Evolutionary conservation across 257 asterid genomes (phyloP).

Genomic region (Cynanchum wilfordii): DNA sequence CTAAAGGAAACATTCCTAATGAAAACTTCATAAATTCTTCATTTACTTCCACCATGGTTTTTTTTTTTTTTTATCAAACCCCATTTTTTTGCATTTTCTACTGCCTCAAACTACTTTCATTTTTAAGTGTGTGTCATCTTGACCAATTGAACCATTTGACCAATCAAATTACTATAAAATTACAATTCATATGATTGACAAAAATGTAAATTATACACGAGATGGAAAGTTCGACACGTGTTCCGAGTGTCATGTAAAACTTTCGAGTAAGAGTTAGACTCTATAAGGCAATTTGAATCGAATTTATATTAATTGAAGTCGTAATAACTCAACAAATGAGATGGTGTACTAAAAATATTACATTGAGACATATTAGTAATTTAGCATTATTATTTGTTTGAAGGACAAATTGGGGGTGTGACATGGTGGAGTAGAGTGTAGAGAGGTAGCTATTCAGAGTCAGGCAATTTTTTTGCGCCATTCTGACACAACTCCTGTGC

Average conservation of each 20-base stretch:
- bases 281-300: no score
- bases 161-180: no score
- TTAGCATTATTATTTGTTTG: background rate
- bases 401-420: background rate
- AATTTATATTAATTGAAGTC: no score
- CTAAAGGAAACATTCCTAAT: background rate
- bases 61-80: no score
- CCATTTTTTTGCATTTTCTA: conserved; percentile 3
- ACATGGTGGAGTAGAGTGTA: background rate
- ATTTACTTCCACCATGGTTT: background rate
- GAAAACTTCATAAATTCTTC: conserved; percentile 7
- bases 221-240: no score
- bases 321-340: no score
- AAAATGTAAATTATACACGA: no score
- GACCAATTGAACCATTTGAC: background rate
- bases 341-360: no score
- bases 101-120: background rate
- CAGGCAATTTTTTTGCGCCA: background rate
- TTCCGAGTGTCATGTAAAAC: no score
- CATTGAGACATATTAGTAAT: background rate
- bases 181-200: no score
- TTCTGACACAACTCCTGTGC: background rate
- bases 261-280: no score
- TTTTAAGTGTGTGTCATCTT: background rate
- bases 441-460: background rate